Evolutionary conservation across 495 filamentous ascomycete species (phyloP), one percentile per base, ranked within the genome.

Genomic region (Aspergillus campestris): DNA sequence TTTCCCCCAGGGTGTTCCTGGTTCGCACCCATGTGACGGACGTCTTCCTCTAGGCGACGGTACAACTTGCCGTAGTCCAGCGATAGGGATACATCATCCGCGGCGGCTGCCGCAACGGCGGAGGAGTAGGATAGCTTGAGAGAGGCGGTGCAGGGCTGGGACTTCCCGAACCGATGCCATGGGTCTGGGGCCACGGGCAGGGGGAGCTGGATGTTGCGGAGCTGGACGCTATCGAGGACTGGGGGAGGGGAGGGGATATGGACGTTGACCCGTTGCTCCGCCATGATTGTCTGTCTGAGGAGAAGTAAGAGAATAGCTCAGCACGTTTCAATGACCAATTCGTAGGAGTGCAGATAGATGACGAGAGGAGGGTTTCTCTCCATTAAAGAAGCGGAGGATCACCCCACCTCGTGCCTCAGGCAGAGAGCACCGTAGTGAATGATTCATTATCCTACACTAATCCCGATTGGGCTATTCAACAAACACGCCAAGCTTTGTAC

Each of bases 51-150:
- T 8, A 55, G 40, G 15, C 45, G 44, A 6, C 55, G 51, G 29
- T 45, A 60, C 1, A 60, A 40, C 37, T 60, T 57, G 6, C 57
- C 53, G 32, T 60, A 57, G 34, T 60, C 53, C 9, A 60, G n/a
- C 2, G 53, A 43, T 6, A 47, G 44, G 5, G 49, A 48, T 7
- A 60, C 54, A 40, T 60, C 57, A 18, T 60, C 57, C 7, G 48
- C 50, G 13, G 36, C 43, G 0, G 54, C 57, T 15, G 50, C 42
- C 3, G 41, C 48, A 31, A 49, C 41, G 34, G 51, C 38, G 5
- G 54, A 54, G 1, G 51, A 48, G 15, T 51, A 54, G 6, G 50
- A 57, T 0, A 60, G 35, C 46, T 42, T 50, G 10, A 57, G 34
- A 2, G 48, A 48, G n/a, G 43, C 46, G 11, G 30, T 52, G 27